A percentile compares a stretch with the other conserved stretches of the same genome.
phyloP scores from a whole-genome alignment of 2,329 filamentous ascomycete genomes.

The Pseudogymnoascus sp. region DNA sequence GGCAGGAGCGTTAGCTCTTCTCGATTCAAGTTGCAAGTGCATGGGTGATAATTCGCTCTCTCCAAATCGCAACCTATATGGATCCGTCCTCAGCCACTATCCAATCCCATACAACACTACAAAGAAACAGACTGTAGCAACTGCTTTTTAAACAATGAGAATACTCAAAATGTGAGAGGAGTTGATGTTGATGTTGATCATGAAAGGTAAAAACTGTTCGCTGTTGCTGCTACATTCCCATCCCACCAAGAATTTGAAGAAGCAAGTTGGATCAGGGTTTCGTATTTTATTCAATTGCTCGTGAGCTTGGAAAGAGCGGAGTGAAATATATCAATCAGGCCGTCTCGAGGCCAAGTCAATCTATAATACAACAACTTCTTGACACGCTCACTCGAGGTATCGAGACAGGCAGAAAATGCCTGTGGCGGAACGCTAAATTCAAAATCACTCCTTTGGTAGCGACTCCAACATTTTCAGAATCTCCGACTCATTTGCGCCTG shows the following conservation, averaged over 20 bases:
- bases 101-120: neutral
- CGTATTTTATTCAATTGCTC: neutral
- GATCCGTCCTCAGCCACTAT: neutral
- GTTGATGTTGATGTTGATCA: too few relatives aligned
- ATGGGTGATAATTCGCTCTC: neutral
- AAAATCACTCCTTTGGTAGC: slow-evolving; percentile 36
- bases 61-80: neutral
- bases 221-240: neutral
- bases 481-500: slow-evolving; percentile 76
- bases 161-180: neutral
- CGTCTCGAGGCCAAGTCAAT: neutral
- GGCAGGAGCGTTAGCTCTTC: neutral
- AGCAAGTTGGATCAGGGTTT: neutral
- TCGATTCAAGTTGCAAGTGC: neutral
- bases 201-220: neutral
- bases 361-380: neutral
- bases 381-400: neutral
- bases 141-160: neutral
- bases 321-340: neutral
- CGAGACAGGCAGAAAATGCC: neutral
- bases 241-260: neutral
- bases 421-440: neutral
- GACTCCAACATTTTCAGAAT: slow-evolving; percentile 73
- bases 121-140: neutral
- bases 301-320: neutral